Evolutionary conservation across 139 green algal species (phyloP).

Genomic region (Closterium sp.): DNA sequence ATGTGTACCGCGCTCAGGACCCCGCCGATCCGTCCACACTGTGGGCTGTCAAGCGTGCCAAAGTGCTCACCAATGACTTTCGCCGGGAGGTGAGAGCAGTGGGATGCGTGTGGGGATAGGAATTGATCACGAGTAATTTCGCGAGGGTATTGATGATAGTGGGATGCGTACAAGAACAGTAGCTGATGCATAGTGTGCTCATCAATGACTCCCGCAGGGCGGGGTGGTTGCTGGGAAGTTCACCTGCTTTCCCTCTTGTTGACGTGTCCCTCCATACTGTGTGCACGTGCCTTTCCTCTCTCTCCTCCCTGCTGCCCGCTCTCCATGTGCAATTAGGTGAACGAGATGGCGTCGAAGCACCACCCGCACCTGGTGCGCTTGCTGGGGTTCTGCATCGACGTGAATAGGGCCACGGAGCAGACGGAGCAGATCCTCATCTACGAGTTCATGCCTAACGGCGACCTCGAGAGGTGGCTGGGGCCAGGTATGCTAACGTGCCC

Average conservation of each 20-base stretch:
- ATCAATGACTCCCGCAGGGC: no score
- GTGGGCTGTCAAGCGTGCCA: neutral
- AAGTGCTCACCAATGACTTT: neutral
- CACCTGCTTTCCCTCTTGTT: no score
- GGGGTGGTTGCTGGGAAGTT: no score
- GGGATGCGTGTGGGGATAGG: neutral
- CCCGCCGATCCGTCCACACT: neutral
- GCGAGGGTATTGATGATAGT: no score
- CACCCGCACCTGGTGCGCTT: neutral
- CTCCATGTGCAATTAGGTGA: neutral
- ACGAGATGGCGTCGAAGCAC: neutral
- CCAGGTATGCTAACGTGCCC: neutral
- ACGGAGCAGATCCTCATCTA: neutral
- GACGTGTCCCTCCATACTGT: no score
- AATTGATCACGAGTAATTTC: no score
- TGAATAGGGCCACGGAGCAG: neutral
- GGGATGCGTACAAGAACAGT: neutral
- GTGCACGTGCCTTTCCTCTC: no score
- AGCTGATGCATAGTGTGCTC: neutral
- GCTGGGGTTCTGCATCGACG: neutral
- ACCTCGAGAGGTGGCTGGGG: neutral
- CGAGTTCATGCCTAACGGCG: constrained; percentile 9
- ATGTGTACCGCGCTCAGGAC: neutral
- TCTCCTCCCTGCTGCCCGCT: neutral
- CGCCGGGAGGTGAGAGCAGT: neutral